Conservation (phyloP, 805 yeast genomes). For the Candida patagonica region DNA sequence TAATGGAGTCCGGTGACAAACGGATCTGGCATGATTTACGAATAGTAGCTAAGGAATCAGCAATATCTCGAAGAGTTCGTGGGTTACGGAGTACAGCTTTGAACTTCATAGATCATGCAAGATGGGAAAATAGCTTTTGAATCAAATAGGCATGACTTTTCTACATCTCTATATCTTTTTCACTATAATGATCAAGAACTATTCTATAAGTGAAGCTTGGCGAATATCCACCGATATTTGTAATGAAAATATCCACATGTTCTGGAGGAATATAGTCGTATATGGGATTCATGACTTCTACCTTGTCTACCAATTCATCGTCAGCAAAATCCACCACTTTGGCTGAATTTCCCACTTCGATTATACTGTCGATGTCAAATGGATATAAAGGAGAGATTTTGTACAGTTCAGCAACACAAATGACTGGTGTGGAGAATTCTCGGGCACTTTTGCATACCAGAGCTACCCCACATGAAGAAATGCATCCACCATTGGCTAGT, state of each 20-base stretch:
- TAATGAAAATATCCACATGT: slow-evolving; percentile 84
- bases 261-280: slow-evolving; percentile 92
- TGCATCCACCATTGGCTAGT: slow-evolving; percentile 92
- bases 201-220: slow-evolving; percentile 94
- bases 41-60: slow-evolving; percentile 41
- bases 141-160: not conserved
- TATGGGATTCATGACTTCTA: slow-evolving; percentile 78
- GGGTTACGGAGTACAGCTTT: slow-evolving; percentile 6
- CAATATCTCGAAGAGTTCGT: slow-evolving; percentile 27
- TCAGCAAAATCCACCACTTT: slow-evolving; percentile 73
- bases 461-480: slow-evolving; percentile 83
- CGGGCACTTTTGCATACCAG: slow-evolving; percentile 93
- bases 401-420: slow-evolving; percentile 89
- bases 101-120: slow-evolving; percentile 4
- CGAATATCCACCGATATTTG: slow-evolving; percentile 93
- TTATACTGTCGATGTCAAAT: slow-evolving; percentile 69
- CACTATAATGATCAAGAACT: slow-evolving; percentile 86
- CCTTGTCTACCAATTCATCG: slow-evolving; percentile 56
- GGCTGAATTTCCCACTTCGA: slow-evolving; percentile 92
- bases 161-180: slow-evolving; percentile 44
- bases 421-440: slow-evolving; percentile 91
- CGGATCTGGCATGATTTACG: slow-evolving; percentile 49
- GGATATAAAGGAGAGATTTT: slow-evolving; percentile 91
- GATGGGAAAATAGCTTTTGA: not conserved
- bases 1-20: slow-evolving; percentile 42